Percentiles rank a stretch among this genome's conserved stretches.
Evolutionary conservation across 2,329 filamentous ascomycete genomes (phyloP).

Genomic region (Aspergillus glaucus): DNA sequence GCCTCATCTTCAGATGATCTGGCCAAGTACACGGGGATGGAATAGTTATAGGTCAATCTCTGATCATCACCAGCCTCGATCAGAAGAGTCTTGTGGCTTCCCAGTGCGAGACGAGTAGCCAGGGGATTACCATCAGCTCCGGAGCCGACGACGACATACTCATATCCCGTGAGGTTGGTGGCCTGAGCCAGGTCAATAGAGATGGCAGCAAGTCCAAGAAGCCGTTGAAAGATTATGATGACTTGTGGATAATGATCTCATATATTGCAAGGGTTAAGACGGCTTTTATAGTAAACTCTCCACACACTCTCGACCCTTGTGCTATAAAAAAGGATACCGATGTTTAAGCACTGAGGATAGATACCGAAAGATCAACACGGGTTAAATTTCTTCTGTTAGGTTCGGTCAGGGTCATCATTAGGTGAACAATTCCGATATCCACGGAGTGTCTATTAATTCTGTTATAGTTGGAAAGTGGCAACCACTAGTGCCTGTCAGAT

Average conservation of each 20-base stretch:
- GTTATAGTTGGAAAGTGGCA: not conserved
- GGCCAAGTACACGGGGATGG: conserved; percentile 23
- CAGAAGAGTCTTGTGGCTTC: conserved; percentile 30
- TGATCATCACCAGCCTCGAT: conserved; percentile 34
- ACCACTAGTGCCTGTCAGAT: not conserved
- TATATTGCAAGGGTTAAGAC: not conserved
- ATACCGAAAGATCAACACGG: not conserved
- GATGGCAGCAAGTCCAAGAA: not conserved
- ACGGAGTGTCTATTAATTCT: not conserved
- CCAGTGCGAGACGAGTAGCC: conserved; percentile 29
- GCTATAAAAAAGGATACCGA: not conserved
- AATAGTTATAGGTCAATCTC: conserved; percentile 23
- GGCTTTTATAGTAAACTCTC: not conserved
- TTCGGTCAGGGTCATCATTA: not conserved
- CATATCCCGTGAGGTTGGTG: conserved; percentile 22
- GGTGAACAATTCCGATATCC: not conserved
- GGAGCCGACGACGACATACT: conserved; percentile 36
- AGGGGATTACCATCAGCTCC: conserved; percentile 32
- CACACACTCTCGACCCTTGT: not conserved
- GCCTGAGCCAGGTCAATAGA: conserved; percentile 7
- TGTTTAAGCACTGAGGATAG: not conserved
- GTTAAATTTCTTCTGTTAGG: not conserved
- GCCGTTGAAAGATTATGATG: conserved; percentile 1
- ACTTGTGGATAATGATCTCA: not conserved
- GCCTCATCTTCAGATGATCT: conserved; percentile 23